Base-by-base conservation (phyloP, 352 stramenopile species). In the Blastocystis sp. region DNA sequence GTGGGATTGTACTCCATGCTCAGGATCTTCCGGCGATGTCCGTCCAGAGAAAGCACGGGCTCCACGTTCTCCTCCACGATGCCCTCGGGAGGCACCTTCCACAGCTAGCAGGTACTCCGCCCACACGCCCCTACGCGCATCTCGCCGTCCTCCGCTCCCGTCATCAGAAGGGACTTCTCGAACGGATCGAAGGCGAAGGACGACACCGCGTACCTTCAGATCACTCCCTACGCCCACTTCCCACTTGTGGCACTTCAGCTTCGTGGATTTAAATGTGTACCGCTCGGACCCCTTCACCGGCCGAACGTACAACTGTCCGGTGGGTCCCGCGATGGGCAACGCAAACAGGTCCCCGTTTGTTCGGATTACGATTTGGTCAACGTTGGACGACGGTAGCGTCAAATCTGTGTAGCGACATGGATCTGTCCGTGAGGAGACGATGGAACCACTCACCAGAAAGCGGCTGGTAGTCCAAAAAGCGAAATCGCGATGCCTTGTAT, bases 211-310 rank as follows among this genome's bases (percentile, higher is more conserved):
- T 81, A 60, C 48, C 71, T 81, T 48, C 9, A 19, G 3, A 2
- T 14, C 6, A 52, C 34, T 24, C 19, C 21, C 54, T 1, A 69
- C 24, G 24, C 7, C 17, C 28, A 19, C n/a, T 14, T 24, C 17
- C 19, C 66, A 81, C 71, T 81, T 81, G 38, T 81, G 71, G 21
- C 71, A 81, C 34, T 81, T 81, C 71, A 81, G 66, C 28, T 34
- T 54, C 21, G 6, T 21, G 19, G 71, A n/a, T 45, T 81, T 81
- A 54, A 66, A 54, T 34, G 71, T 81, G 66, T 66, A 81, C 34
- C 71, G 3, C 48, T 81, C 71, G 14, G 52, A 66, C 52, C 71
- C 71, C 48, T 59, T 63, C 6, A 81, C 71, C 11, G 71, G 71
- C 45, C 71, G 71, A 43, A 81, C 40, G 43, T 81, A 81, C 10